Evolutionary conservation across 768 basidiomycete genomes (phyloP).

Genomic region (Fomitopsis serialis): DNA sequence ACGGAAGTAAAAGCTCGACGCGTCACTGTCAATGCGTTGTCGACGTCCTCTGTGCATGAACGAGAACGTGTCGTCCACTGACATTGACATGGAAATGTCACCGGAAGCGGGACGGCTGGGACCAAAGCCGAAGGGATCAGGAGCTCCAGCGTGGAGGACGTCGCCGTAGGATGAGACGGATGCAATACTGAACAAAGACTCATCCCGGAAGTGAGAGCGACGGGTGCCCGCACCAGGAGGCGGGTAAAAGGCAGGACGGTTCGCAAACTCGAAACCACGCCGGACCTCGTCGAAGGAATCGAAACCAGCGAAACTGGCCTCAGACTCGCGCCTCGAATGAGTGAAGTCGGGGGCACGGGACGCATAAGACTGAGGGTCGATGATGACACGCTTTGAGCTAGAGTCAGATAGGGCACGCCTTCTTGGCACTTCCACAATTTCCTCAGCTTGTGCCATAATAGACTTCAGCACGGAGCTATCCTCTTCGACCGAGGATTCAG

Average conservation of each 20-base stretch:
- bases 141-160: slow-evolving; percentile 53
- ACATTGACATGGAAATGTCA: slow-evolving; percentile 46
- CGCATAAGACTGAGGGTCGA: slow-evolving; percentile 19
- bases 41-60: slow-evolving; percentile 42
- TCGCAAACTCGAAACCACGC: slow-evolving; percentile 70
- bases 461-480: slow-evolving; percentile 25
- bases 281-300: slow-evolving; percentile 77
- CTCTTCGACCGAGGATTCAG: slow-evolving; percentile 19
- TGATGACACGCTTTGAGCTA: slow-evolving; percentile 31
- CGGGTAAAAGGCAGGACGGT: slow-evolving; percentile 64
- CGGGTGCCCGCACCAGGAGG: slow-evolving; percentile 33
- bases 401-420: slow-evolving; percentile 40
- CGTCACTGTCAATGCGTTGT: slow-evolving; percentile 65
- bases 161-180: slow-evolving; percentile 77
- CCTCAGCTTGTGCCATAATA: slow-evolving; percentile 17
- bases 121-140: slow-evolving; percentile 72
- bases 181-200: slow-evolving; percentile 68
- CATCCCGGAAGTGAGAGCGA: slow-evolving; percentile 40
- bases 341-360: slow-evolving; percentile 30
- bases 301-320: slow-evolving; percentile 63
- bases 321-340: slow-evolving; percentile 40
- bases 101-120: slow-evolving; percentile 56
- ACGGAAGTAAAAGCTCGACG: slow-evolving; percentile 73
- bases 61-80: slow-evolving; percentile 70
- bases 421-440: slow-evolving; percentile 19